phyloP scores from a whole-genome alignment of 768 basidiomycete genomes.

The Hypholoma fasciculare region DNA sequence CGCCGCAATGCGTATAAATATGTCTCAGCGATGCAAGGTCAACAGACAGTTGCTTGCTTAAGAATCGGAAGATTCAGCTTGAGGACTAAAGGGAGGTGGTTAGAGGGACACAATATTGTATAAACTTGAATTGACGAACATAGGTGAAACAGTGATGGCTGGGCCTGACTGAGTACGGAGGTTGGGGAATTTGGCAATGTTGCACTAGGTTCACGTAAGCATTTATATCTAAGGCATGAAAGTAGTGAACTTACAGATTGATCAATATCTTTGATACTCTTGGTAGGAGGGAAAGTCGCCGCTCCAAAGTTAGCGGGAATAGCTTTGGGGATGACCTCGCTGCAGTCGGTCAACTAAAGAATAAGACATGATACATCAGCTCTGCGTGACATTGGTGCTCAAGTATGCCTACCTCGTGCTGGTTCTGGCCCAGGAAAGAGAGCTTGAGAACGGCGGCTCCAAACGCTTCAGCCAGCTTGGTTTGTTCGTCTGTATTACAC shows the following conservation, averaged over 20 bases:
- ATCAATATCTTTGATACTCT: slow-evolving; percentile 26
- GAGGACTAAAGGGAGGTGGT: neutral
- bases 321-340: slow-evolving; percentile 41
- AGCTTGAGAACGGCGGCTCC: slow-evolving; percentile 43
- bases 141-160: slow-evolving; percentile 6
- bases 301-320: slow-evolving; percentile 21
- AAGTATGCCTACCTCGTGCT: slow-evolving; percentile 9
- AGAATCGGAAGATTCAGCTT: neutral
- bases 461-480: slow-evolving; percentile 33
- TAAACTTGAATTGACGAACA: neutral
- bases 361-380: neutral
- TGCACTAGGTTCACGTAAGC: neutral
- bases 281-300: slow-evolving; percentile 31
- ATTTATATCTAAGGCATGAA: neutral
- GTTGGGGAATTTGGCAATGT: slow-evolving; percentile 8
- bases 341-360: slow-evolving; percentile 38
- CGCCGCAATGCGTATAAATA: neutral
- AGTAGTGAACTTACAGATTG: slow-evolving; percentile 28
- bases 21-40: neutral
- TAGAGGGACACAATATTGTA: too few species aligned
- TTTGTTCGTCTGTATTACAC: slow-evolving; percentile 26
- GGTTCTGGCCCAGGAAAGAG: slow-evolving; percentile 40
- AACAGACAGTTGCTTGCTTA: neutral
- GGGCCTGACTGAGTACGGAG: slow-evolving; percentile 15
- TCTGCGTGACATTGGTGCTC: neutral